Evolutionary conservation across 2,329 filamentous ascomycete species (phyloP), one percentile per base, ranked within the genome.

Genomic region (Elsinoe fawcettii): DNA sequence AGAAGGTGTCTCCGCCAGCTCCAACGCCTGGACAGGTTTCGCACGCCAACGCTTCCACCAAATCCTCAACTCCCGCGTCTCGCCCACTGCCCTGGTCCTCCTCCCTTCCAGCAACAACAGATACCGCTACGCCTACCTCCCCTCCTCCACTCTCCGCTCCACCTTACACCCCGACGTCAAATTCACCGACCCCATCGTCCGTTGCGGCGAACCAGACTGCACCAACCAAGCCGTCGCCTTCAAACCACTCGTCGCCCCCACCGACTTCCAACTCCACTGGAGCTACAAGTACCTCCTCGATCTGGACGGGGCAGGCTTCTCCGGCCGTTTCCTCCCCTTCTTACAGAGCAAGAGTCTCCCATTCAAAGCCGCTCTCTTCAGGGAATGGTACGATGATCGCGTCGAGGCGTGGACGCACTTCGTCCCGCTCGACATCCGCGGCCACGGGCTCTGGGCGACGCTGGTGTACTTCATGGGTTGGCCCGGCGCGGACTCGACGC

Each of bases 381-480:
- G 83, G 22, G 83, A 89, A 66, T 95, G 89, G 89, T 88, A 85
- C 70, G 86, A 88, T 59, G 83, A 85, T 51, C 81, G 89, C 5
- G 71, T 93, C 14, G 80, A 78, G 58, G 81, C 88, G 0, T 95
- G 88, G 88, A 74, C 85, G 44, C 88, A 95, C 67, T 93, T 90
- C 64, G 84, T 92, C 1, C 89, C 89, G 7, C 72, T 91, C 14
- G 88, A 93, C 66, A 63, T 86, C 1, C 79, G 88, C 2, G 82
- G 87, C 18, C 86, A 90, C 60, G 86, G 81, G 1, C 72, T 93
- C 39, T 89, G 87, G 74, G 83, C 82, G 60, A 88, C 85, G 0
- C 70, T 91, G 56, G 80, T 85, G 0, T 93, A 90, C 70, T 92
- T 93, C 65, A 74, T 78, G 3, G 87, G 86, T 0, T 75, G 82